Evolutionary conservation across 495 filamentous ascomycete species (phyloP), one percentile per base, ranked within the genome.

Genomic region (Trichoderma virens): DNA sequence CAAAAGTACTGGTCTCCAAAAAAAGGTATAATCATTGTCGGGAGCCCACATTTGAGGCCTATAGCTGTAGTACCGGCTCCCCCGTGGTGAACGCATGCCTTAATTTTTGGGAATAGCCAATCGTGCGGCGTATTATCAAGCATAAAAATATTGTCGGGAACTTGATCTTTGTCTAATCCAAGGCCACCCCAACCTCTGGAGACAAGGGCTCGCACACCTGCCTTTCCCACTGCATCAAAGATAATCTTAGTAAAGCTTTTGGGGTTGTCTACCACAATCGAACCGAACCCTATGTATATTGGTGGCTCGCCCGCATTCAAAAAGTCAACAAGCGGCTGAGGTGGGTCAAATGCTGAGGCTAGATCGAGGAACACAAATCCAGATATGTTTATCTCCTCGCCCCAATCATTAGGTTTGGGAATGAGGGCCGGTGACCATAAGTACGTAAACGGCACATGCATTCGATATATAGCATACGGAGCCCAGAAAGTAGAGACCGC

Each of bases 351-450:
- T n/a, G 80, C 75, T 11, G 82, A 82, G 7, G 87, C 85, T 8
- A 86, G 71, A 5, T 86, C 80, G 2, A 91, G 79, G 68, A 92
- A 93, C 65, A 84, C 88, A 70, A 92, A 93, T 0, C 90, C 90
- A 30, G 84, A 85, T 0, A 93, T 79, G 47, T 85, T 82, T 27
- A 93, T 85, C 67, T 93, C 82, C 8, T 81, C 73, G 3, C 81
- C 83, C 90, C 90, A 93, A 68, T 93, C 90, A 31, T 74, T 74
- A 8, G 90, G 90, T 67, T 92, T 93, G 0, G 90, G 84, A 16
- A 95, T 86, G n/a, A 95, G 74, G 5, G 87, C 85, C 0, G 91
- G 90, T 31, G 89, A 87, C 90, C 90, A 92, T 65, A 89, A 86
- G 67, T 92, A 93, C 1, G 89, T 91, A 67, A 86, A 86, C 13